Base-by-base conservation (phyloP, 768 basidiomycete species). In the Agaricus subrufescens region DNA sequence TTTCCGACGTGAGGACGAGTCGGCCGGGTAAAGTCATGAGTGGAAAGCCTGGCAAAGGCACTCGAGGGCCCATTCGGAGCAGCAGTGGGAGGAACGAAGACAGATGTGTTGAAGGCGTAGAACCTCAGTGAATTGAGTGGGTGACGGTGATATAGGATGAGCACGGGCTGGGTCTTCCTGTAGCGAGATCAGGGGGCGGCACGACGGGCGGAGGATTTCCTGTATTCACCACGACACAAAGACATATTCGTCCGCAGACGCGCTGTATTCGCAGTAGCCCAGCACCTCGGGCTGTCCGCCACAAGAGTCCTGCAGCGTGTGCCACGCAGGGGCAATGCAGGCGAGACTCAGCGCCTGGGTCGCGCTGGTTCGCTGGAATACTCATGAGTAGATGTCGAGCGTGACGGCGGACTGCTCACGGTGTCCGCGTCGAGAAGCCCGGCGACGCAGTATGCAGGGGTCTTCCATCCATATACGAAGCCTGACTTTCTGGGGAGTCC, bases 401-500 rank as follows among this genome's bases (percentile, higher is more conserved):
- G 31, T n/a, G 45, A 19, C 9, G 15, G 14, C 11, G 25, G 29
- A 38, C 23, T 4, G 38, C 55, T 34, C 39, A 56, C 55, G 23
- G 48, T 50, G 2, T 63, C 58, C 3, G 60, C 65, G 9, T 70
- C 62, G 15, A 85, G 48, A 29, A 83, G 70, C 2, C 84, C 84
- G 14, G 76, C 81, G 14, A 86, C 75, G 62, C 81, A 83, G 2
- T 79, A 65, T 3, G 70, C 65, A 30, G 79, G 79, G 10, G 60
- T 61, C 7, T 67, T 58, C 85, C 86, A 87, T 9, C 86, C 86
- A 62, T 84, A 87, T 60, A 77, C 76, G 51, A 81, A 73, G 2
- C 85, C 83, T 23, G 68, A 66, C n/a, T 64, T 44, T 47, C 64
- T 46, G 47, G 66, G 59, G 26, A 78, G 68, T 63, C 83, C 81